These are phyloP conservation scores for Escovopsis sp. DNA, from an alignment of 2,329 filamentous ascomycete species.

Conservation along the genomic window DNA sequence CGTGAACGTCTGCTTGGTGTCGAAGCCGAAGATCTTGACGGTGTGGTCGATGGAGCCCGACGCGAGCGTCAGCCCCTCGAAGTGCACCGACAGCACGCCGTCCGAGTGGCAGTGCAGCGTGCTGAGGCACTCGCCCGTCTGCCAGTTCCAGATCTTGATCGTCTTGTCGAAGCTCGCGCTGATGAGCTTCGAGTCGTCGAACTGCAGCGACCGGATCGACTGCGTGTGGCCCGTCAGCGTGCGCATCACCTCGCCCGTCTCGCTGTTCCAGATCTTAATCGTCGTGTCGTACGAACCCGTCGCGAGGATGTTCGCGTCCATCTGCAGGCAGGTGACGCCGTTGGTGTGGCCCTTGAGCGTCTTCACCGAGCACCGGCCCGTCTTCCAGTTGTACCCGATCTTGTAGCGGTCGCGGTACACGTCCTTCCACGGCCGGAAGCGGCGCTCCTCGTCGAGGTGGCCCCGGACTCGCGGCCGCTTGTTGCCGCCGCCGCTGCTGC, in stretches of 20 bases:
- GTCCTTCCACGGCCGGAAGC: conserved; percentile 73
- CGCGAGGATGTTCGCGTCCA: conserved; percentile 81
- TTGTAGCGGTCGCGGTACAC: conserved; percentile 93
- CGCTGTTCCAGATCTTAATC: conserved; percentile 91
- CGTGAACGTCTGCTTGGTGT: conserved; percentile 63
- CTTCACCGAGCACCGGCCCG: conserved; percentile 72
- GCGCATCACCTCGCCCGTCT: conserved; percentile 73
- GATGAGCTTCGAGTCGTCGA: conserved; percentile 82
- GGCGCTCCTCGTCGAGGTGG: conserved; percentile 28
- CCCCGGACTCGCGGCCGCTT: conserved; percentile 20
- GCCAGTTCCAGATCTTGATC: conserved; percentile 93
- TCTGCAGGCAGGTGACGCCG: conserved; percentile 39
- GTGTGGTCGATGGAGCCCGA: conserved; percentile 82
- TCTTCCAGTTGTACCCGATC: conserved; percentile 95
- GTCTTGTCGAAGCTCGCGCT: conserved; percentile 79
- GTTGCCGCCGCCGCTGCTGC: no score
- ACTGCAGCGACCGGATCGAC: conserved; percentile 79
- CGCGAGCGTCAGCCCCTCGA: conserved; percentile 68
- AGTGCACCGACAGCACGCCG: conserved; percentile 78
- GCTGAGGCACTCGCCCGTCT: conserved; percentile 71
- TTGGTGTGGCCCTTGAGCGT: conserved; percentile 77
- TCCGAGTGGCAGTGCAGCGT: conserved; percentile 66
- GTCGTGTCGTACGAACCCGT: conserved; percentile 92
- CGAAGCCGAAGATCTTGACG: conserved; percentile 86
- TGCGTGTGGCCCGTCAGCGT: conserved; percentile 70